A percentile compares a stretch with the other conserved stretches of the same genome.
These are phyloP conservation scores for Dacryopinax spathularia DNA, from an alignment of 768 basidiomycete genomes.

Conservation along the genomic window DNA sequence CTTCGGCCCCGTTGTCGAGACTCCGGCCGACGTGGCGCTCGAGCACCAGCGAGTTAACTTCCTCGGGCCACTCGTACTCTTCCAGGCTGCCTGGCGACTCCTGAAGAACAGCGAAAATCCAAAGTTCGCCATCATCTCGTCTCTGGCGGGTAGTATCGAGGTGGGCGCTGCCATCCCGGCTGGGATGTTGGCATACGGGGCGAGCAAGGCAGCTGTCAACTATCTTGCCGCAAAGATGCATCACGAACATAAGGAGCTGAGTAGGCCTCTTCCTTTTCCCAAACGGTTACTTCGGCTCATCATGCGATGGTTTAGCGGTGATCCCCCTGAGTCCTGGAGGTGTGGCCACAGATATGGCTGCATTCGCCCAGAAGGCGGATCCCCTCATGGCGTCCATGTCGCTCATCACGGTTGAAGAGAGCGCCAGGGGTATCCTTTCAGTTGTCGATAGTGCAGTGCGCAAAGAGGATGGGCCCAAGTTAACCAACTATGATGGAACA, in stretches of 20 bases:
- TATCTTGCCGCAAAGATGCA: constrained; percentile 7
- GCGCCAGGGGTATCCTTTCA: neutral
- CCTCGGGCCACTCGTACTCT: constrained; percentile 14
- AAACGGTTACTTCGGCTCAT: neutral
- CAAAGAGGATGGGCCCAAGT: neutral
- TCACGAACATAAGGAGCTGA: neutral
- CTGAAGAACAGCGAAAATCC: constrained; percentile 1
- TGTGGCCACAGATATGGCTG: constrained; percentile 5
- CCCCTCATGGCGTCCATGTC: neutral
- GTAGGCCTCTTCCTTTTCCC: neutral
- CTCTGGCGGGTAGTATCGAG: constrained; percentile 1
- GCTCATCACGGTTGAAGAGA: constrained; percentile 5
- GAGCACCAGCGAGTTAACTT: constrained; percentile 10
- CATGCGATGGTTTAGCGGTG: neutral
- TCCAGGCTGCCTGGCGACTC: constrained; percentile 11
- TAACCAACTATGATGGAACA: neutral
- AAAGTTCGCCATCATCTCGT: constrained; percentile 14
- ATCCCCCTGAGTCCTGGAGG: neutral
- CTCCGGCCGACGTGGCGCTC: neutral
- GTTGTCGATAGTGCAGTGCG: neutral
- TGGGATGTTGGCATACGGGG: neutral
- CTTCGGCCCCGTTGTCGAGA: neutral
- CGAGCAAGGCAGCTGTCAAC: constrained; percentile 14
- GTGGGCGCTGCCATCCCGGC: neutral
- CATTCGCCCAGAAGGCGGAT: neutral